Conservation (phyloP, 768 basidiomycete species). For the Dioszegia crocea region DNA sequence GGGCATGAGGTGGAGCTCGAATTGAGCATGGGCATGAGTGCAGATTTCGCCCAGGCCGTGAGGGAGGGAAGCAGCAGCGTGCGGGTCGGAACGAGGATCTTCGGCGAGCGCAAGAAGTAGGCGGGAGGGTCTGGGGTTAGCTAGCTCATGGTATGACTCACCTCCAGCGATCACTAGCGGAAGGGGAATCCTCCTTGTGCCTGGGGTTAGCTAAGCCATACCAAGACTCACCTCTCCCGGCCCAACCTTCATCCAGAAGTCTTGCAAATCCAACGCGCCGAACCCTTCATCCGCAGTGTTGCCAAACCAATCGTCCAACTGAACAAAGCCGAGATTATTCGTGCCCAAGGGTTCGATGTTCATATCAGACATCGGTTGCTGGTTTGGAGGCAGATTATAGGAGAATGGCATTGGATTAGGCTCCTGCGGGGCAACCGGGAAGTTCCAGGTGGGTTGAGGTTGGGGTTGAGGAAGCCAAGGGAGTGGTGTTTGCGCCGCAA, state of each 20-base stretch:
- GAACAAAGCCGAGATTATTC: constrained; percentile 23
- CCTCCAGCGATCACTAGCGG: constrained; percentile 25
- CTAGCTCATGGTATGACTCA: no score
- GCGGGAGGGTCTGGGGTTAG: no score
- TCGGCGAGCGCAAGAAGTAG: constrained; percentile 69
- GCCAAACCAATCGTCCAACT: constrained; percentile 39
- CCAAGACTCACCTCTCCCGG: constrained; percentile 34
- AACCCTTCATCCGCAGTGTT: constrained; percentile 9
- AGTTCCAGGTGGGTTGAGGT: not conserved
- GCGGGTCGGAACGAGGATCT: constrained; percentile 84
- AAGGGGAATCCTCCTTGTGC: constrained; percentile 45
- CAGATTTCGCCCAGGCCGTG: constrained; percentile 84
- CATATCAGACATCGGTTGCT: constrained; percentile 27
- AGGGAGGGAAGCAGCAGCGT: constrained; percentile 80
- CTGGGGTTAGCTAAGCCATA: constrained; percentile 14
- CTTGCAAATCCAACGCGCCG: constrained; percentile 33
- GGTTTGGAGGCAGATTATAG: constrained; percentile 19
- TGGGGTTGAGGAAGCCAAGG: no score
- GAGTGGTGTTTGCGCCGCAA: no score
- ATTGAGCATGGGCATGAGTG: constrained; percentile 87
- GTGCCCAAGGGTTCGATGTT: not conserved
- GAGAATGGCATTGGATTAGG: constrained; percentile 14
- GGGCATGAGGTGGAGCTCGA: constrained; percentile 44
- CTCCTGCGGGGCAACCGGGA: constrained; percentile 1
- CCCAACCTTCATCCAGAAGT: constrained; percentile 43